Conservation (phyloP, 2,329 filamentous ascomycete genomes). For the Aspergillus melleus region DNA sequence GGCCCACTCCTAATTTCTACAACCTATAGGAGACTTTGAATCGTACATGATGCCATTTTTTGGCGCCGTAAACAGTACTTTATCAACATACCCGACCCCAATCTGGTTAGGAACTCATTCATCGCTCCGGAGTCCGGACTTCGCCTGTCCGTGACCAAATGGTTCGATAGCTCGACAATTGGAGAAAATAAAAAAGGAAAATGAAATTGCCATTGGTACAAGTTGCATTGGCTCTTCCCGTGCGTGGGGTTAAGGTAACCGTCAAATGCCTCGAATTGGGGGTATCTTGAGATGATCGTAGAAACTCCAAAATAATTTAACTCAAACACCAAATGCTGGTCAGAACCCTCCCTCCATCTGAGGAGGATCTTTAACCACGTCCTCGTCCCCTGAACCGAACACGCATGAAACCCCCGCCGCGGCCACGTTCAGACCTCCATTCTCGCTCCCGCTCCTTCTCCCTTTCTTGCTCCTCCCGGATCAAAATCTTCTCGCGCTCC, state of each 20-base stretch:
- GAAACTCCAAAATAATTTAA: background rate
- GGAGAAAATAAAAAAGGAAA: conserved; percentile 9
- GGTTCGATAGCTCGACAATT: background rate
- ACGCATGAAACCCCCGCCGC: conserved; percentile 46
- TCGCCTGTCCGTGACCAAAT: background rate
- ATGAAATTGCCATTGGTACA: background rate
- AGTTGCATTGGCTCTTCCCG: background rate
- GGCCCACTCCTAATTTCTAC: background rate
- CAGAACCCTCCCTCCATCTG: background rate
- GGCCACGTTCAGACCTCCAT: conserved; percentile 54
- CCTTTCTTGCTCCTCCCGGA: conserved; percentile 61
- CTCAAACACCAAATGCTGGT: background rate
- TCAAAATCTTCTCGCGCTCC: conserved; percentile 55
- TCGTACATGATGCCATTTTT: background rate
- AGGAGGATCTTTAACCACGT: conserved; percentile 35
- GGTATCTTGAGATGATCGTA: background rate
- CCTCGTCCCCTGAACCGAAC: conserved; percentile 48
- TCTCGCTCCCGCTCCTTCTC: conserved; percentile 57
- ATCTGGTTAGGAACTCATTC: background rate
- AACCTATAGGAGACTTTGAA: background rate
- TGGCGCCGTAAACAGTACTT: background rate
- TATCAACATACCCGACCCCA: background rate
- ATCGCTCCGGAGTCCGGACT: background rate
- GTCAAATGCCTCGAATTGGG: background rate
- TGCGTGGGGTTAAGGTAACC: background rate